Evolutionary conservation across 345 rosid genomes (phyloP), one percentile per base, ranked within the genome.

Genomic region (Viola odorata): DNA sequence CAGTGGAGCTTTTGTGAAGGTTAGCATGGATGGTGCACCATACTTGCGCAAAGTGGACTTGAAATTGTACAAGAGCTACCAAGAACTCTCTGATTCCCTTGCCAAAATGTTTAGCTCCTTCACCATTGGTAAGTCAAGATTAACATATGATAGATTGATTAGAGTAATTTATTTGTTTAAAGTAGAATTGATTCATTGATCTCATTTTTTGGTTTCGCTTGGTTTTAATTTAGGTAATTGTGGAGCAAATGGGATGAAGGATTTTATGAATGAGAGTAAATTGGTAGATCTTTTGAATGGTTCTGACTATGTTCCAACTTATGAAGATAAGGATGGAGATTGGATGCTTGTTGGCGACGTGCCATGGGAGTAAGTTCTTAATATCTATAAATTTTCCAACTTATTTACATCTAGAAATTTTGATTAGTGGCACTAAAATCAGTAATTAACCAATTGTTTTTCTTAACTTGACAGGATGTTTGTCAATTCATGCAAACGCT

Each of bases 301-400:
- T 36, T 64, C 75, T 15, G 75, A 70, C 6, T 70, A 70, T 48
- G 75, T 70, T 7, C 66, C 69, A 17, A 65, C 65, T 55, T 70
- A 70, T 65, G 75, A 70, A 59, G 75, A 70, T 41, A 64, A 54
- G 10, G 75, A 70, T 49, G 75, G 75, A 47, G 75, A 70, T 5
- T 70, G 75, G 75, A 70, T 70, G 75, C 75, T 70, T 59, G 75
- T 70, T 9, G 75, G 75, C 41, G 75, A 70, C 59, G 75, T 70
- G 11, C 75, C 75, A 0, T 70, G 75, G 69, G 66, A 59, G 75
- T 70, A 70, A 53, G 75, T 53, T 59, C 44, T 5, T 41, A 55
- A 10, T 37, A 55, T 38, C 12, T 36, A 5, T 47, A 41, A 5
- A 32, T 45, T 48, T 5, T 47, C 10, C 45, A 42, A 42, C 7